Base-by-base conservation (phyloP, 2,329 filamentous ascomycete genomes). In the Tolypocladium pustulatum region DNA sequence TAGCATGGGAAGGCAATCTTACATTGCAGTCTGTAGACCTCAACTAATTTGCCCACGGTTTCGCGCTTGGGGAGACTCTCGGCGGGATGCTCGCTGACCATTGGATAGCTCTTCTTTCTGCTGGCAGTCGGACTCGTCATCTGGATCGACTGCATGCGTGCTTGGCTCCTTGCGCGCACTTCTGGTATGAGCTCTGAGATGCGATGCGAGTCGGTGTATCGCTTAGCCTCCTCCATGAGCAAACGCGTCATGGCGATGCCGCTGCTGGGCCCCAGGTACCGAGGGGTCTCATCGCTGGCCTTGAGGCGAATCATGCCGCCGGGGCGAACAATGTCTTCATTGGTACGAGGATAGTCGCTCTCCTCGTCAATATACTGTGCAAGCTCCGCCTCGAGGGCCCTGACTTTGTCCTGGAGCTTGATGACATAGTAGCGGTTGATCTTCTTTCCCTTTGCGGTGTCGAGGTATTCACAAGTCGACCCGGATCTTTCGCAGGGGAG, bases 211-310 rank as follows among this genome's bases (percentile, higher is more conserved):
- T 94, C 89, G 32, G 91, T 95, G 68, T 93, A 96, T 62, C 91
- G 88, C 75, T 96, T 97, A 57, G 93, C 93, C 73, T 96, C 86
- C 71, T 97, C 92, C 89, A 99, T 97, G 13, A 99, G 87, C 65
- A 97, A 81, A 36, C 93, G 86, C 15, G 92, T 96, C 78, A 97
- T 96, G 68, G 91, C 90, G 67, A 97, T 96, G 60, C 93, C 94
- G 71, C 93, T 97, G 55, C 92, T 96, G 3, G 94, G 90, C 0
- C 94, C 94, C 3, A 99, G 78, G 70, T 94, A 97, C 62, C 93
- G 89, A 20, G 90, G 86, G 1, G 83, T 87, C 73, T 97, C 93
- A 70, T 96, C 91, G 58, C 87, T 86, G 66, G 93, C 90, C 67
- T 88, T 86, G 57, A 97, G 84, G 51, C 87, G 88, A 65, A 97